Base-by-base conservation (phyloP, 2,329 filamentous ascomycete genomes). In the Colletotrichum sublineola region DNA sequence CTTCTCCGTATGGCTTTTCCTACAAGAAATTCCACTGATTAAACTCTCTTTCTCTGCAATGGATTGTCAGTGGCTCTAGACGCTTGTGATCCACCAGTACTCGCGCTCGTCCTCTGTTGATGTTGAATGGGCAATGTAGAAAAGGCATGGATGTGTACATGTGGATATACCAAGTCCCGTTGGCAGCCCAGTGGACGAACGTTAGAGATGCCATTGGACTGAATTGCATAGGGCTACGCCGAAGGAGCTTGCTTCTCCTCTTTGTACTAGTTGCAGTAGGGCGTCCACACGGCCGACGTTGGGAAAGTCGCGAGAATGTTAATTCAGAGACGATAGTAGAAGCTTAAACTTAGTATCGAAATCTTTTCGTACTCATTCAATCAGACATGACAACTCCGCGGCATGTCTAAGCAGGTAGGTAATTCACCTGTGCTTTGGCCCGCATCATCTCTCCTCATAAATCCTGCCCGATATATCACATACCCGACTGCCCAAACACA, bases 1-100 rank as follows among this genome's bases (percentile, higher is more conserved):
- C 48, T 76, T 72, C 0, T 55, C 71, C 3, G 73, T 75, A 48
- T 77, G 74, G 50, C 78, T 42, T 79, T 36, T 75, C 75, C 53
- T 74, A 20, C 18, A 3, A 44, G 18, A 7, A 9, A 44, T 44
- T 20, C 5, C 40, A 42, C 40, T 42, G 40, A 18, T 18, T 11
- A 18, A 9, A 36, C 36, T 36, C 40, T 15, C 4, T 42, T 6
- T 14, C 15, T 18, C 14, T 15, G 7, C 40, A 42, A 18, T 18
- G 3, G 5, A 42, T 18, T 15, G 15, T 5, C 18, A 18, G 14
- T 18, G 12, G 14, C 40, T 42, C 14, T 18, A 20, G 15, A 44
- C 18, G 18, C 15, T 8, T 44, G 15, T 18, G 42, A 7, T 8
- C 3, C 5, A 44, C 42, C 42, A 20, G 42, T 44, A 2, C 8